Percentiles rank a stretch among this genome's conserved stretches.
phyloP scores from a whole-genome alignment of 116 monocot genomes.

The Dioscorea cayenensis region DNA sequence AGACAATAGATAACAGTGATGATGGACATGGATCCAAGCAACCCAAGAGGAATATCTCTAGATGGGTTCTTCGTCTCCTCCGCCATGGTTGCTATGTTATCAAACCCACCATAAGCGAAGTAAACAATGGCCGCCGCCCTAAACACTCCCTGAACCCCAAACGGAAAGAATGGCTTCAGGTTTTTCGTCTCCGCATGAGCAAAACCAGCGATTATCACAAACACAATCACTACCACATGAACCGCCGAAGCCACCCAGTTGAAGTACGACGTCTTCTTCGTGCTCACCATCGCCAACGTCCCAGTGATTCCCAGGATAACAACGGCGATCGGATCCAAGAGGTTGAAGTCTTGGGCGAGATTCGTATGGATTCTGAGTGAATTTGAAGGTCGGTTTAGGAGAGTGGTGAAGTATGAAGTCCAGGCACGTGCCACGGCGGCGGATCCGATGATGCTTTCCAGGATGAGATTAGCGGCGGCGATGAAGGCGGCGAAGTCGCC shows the following conservation, averaged over 20 bases:
- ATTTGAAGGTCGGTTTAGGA: conserved; percentile 12
- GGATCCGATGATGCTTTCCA: conserved; percentile 24
- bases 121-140: conserved; percentile 45
- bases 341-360: conserved; percentile 23
- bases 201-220: conserved; percentile 37
- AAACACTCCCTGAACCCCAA: conserved; percentile 37
- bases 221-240: conserved; percentile 30
- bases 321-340: conserved; percentile 30
- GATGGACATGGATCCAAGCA: conserved; percentile 28
- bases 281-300: conserved; percentile 19
- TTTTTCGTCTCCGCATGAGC: conserved; percentile 21
- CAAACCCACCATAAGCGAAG: conserved; percentile 48
- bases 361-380: conserved; percentile 27
- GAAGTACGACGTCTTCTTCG: conserved; percentile 31
- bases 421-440: conserved; percentile 33
- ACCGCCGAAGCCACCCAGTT: conserved; percentile 37
- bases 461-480: conserved; percentile 42
- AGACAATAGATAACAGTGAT: conserved; percentile 46
- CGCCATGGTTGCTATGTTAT: conserved; percentile 47
- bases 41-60: conserved; percentile 19
- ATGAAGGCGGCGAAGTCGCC: conserved; percentile 46
- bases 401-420: conserved; percentile 37
- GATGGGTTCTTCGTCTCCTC: conserved; percentile 49
- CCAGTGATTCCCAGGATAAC: conserved; percentile 17
- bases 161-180: conserved; percentile 34